These are phyloP conservation scores for Pilobolus umbonatus DNA, from an alignment of 192 early-diverging fungal species.

Conservation along the genomic window DNA sequence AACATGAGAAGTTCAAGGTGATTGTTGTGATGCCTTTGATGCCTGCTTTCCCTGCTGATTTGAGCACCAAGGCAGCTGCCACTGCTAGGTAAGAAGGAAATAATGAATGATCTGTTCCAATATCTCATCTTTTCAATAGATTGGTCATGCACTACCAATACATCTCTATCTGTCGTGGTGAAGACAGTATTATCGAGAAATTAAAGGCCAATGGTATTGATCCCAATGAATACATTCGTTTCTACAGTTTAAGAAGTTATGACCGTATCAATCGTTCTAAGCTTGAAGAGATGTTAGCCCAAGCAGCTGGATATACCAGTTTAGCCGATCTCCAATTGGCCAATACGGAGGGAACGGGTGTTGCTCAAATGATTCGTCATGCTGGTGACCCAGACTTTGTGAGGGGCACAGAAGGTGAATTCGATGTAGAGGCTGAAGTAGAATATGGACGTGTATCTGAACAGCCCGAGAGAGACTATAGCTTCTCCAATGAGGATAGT, in stretches of 20 bases:
- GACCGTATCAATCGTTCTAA: slow-evolving; percentile 56
- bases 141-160: slow-evolving; percentile 84
- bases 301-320: slow-evolving; percentile 17
- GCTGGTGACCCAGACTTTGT: slow-evolving; percentile 27
- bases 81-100: slow-evolving; percentile 48
- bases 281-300: slow-evolving; percentile 19
- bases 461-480: not conserved
- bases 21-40: slow-evolving; percentile 84
- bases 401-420: slow-evolving; percentile 14
- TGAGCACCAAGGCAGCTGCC: slow-evolving; percentile 68
- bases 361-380: slow-evolving; percentile 15
- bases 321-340: slow-evolving; percentile 7
- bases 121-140: slow-evolving; percentile 7
- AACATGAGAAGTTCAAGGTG: slow-evolving; percentile 68
- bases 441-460: slow-evolving; percentile 15
- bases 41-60: slow-evolving; percentile 85
- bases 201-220: slow-evolving; percentile 53
- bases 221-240: slow-evolving; percentile 64
- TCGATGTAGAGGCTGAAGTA: slow-evolving; percentile 18
- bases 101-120: not conserved
- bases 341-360: slow-evolving; percentile 6
- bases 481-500: not conserved
- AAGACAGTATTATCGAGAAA: slow-evolving; percentile 60
- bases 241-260: slow-evolving; percentile 75
- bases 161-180: slow-evolving; percentile 73